A percentile compares a stretch with the other conserved stretches of the same genome.
phyloP scores from a whole-genome alignment of 1,284 basidiomycete species.

The Sporisorium scitamineum region DNA sequence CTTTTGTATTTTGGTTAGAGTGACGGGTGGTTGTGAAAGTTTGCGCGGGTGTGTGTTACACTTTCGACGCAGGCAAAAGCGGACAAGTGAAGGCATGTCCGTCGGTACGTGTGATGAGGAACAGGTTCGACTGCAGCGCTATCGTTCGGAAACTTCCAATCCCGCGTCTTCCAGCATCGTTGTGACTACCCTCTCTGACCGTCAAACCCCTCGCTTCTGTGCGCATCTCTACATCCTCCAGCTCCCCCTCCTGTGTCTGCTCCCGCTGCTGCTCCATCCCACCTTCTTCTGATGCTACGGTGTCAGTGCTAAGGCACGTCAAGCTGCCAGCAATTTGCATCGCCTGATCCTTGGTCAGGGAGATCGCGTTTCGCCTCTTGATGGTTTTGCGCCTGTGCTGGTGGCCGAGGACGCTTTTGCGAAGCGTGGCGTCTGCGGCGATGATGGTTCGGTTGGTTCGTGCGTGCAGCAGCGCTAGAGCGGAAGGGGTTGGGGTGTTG shows the following conservation, averaged over 20 bases:
- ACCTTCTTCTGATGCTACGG: background rate
- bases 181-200: too few relatives aligned
- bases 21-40: too few relatives aligned
- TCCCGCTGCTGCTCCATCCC: background rate
- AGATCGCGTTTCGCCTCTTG: slow-evolving; percentile 12
- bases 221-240: background rate
- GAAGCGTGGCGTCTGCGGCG: too few relatives aligned
- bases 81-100: slow-evolving; percentile 14
- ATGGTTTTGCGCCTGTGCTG: background rate
- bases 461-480: background rate
- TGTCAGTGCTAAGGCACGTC: background rate
- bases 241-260: background rate
- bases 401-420: background rate
- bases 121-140: slow-evolving; percentile 13
- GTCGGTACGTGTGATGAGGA: slow-evolving; percentile 15
- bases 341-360: slow-evolving; percentile 7
- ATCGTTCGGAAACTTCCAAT: background rate
- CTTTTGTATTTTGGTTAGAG: background rate
- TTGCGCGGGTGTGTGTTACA: too few relatives aligned
- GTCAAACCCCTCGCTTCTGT: background rate
- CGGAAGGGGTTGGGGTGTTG: background rate
- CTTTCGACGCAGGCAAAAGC: background rate
- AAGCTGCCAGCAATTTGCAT: background rate
- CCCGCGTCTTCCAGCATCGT: background rate
- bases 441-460: background rate